Percentiles rank a stretch among this genome's conserved stretches.
phyloP scores from a whole-genome alignment of 2,329 filamentous ascomycete genomes.

The Alternaria conjuncta region DNA sequence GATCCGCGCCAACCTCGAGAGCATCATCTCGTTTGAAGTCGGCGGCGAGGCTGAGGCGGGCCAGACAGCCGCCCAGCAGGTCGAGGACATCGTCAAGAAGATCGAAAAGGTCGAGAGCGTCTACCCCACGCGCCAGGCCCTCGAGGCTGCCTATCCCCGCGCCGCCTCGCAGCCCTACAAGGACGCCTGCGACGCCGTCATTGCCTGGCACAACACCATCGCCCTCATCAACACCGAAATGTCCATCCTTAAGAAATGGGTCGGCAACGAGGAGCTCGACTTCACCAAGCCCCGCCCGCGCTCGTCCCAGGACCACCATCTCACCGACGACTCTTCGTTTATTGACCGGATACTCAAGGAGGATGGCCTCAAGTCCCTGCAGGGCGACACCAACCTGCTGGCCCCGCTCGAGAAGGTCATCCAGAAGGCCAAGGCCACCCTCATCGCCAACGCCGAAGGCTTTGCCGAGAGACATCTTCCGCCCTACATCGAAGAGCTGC shows the following conservation, averaged over 20 bases:
- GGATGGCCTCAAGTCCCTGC: slow-evolving; percentile 89
- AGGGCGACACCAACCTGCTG: slow-evolving; percentile 84
- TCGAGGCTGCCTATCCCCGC: slow-evolving; percentile 76
- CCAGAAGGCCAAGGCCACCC: slow-evolving; percentile 87
- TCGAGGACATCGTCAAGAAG: slow-evolving; percentile 85
- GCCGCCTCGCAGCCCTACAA: slow-evolving; percentile 78
- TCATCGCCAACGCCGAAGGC: slow-evolving; percentile 83
- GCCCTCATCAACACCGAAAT: slow-evolving; percentile 95
- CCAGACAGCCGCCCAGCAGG: slow-evolving; percentile 85
- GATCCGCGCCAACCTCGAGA: slow-evolving; percentile 78
- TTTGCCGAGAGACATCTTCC: slow-evolving; percentile 91
- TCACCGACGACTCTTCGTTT: slow-evolving; percentile 90
- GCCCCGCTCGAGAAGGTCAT: slow-evolving; percentile 84
- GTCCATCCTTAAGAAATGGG: slow-evolving; percentile 90
- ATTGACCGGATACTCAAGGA: slow-evolving; percentile 94
- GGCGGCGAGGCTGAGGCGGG: slow-evolving; percentile 92
- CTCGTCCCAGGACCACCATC: slow-evolving; percentile 72
- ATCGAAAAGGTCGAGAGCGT: slow-evolving; percentile 87
- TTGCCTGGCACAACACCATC: slow-evolving; percentile 97
- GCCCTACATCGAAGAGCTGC: slow-evolving; percentile 93
- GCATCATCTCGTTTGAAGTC: slow-evolving; percentile 91
- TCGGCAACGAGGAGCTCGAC: slow-evolving; percentile 93
- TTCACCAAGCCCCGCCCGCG: slow-evolving; percentile 78
- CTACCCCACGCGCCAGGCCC: slow-evolving; percentile 79
- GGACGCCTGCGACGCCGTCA: slow-evolving; percentile 84